Evolutionary conservation across 352 stramenopile species (phyloP), one percentile per base, ranked within the genome.

Genomic region (Phytophthora fragariaefolia): DNA sequence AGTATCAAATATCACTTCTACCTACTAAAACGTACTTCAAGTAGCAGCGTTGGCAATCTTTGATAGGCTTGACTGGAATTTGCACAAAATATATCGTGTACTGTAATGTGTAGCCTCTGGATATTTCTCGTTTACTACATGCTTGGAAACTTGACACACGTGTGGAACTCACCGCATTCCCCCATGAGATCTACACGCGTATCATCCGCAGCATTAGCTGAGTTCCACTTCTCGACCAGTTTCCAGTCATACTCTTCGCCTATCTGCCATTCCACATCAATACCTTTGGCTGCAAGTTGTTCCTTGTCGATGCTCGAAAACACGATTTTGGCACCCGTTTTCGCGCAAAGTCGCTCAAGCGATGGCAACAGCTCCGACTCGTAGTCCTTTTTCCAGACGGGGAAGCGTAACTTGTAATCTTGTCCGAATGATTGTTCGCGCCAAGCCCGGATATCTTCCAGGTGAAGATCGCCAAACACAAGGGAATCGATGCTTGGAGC

Each of bases 161-260:
- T 94, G 80, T 98, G 91, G 73, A 97, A 98, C 76, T 98, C 91
- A 34, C 91, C 91, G 59, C 84, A 71, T 49, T 98, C 91, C 26
- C 91, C 91, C 85, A 97, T 97, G 12, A 85, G 69, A 73, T 97
- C 91, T 12, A 67, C 48, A 1, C 56, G 52, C 23, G 38, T 42
- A 17, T n/a, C 8, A 32, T 49, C 46, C 20, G n/a, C n/a, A 12
- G 12, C 43, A 42, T 12, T 10, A 27, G 51, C 28, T 22, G 51
- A 47, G 58, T 86, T 86, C 28, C 75, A 43, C n/a, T 71, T 38
- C 47, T 67, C 46, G 2, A 87, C 55, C 1, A 56, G 26, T 56
- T 63, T 51, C 66, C 63, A 72, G 22, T 84, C 56, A 56, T 80
- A 90, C 8, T 80, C 72, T 13, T 86, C 61, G 58, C 74, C 73